Evolutionary conservation across 176 grass and related monocot genomes (phyloP), one percentile per base, ranked within the genome.

Genomic region (Ensete glaucum): DNA sequence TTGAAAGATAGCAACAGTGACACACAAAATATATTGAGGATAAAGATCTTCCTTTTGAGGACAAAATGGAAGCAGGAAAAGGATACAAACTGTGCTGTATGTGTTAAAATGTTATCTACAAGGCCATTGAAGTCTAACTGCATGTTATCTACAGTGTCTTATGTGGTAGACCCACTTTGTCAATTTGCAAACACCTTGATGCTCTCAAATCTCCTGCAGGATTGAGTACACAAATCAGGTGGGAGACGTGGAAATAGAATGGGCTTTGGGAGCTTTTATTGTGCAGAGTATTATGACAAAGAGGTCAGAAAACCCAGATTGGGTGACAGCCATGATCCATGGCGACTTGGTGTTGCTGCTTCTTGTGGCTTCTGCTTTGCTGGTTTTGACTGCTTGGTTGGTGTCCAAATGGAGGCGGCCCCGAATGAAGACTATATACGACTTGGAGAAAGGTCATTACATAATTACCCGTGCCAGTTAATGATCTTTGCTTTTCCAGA

Each of bases 391-490:
- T 62, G 48, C 27, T 67, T 77, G 78, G 72, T 67, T 86, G 52
- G 72, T 80, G 71, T 85, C 81, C 62, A 89, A 83, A 92, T 93
- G 86, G 85, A 90, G 78, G 80, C 88, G 76, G 23, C 86, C 94
- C 23, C 85, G 85, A 66, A 84, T 81, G 2, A 98, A 89, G 70
- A 98, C 89, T 57, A 91, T 98, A 80, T 98, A 93, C 1, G 94
- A 98, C 82, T 77, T 98, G 54, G 94, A 98, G 80, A 98, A 98
- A 89, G 90, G 88, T 21, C 79, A 86, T 22, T 98, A 98, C 74
- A 98, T 98, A 54, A 80, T 91, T 24, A 91, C 87, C 25, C 86
- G 57, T 82, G 57, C 91, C 78, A 83, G 80, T 54, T 91, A 82
- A 91, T 63, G 21, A 52, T 77, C 63, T 72, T 69, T n/a, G 22